A percentile compares a stretch with the other conserved stretches of the same genome.
Evolutionary conservation across 495 filamentous ascomycete species (phyloP).

Genomic region (Tuber indicum): DNA sequence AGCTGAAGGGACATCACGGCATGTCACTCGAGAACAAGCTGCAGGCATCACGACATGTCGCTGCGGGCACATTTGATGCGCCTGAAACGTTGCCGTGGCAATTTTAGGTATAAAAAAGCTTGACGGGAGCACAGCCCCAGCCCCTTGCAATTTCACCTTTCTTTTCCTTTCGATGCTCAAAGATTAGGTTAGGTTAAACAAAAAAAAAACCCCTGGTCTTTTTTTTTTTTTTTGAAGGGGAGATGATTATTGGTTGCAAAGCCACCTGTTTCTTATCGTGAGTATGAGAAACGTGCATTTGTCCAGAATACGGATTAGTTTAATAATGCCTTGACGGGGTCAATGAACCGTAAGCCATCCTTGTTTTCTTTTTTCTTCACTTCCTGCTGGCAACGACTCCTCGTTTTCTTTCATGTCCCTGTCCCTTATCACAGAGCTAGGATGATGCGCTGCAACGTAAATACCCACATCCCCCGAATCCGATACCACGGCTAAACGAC

Average conservation of each 20-base stretch:
- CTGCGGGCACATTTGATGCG: not conserved
- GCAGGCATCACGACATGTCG: not conserved
- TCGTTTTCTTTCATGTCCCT: not conserved
- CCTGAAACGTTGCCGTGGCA: not conserved
- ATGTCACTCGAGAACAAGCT: not conserved
- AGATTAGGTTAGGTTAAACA: not conserved
- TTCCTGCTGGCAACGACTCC: not conserved
- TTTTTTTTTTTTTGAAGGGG: not conserved
- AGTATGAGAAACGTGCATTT: not conserved
- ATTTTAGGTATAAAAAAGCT: not conserved
- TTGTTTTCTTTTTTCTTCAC: not conserved
- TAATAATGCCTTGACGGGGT: not conserved
- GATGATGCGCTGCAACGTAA: conserved; percentile 3
- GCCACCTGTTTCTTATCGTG: not conserved
- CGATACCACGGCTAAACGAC: conserved; percentile 5
- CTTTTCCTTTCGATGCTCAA: not conserved
- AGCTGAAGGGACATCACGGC: not conserved
- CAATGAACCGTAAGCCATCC: not conserved
- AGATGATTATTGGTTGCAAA: not conserved
- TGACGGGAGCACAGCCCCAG: not conserved
- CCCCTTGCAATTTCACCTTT: not conserved
- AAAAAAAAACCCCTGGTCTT: not conserved
- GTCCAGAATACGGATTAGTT: not conserved
- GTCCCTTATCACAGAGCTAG: not conserved
- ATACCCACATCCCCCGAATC: not conserved